A percentile compares a stretch with the other conserved stretches of the same genome.
Evolutionary conservation across 495 filamentous ascomycete species (phyloP).

Genomic region (Astrothelium macrocarpum): DNA sequence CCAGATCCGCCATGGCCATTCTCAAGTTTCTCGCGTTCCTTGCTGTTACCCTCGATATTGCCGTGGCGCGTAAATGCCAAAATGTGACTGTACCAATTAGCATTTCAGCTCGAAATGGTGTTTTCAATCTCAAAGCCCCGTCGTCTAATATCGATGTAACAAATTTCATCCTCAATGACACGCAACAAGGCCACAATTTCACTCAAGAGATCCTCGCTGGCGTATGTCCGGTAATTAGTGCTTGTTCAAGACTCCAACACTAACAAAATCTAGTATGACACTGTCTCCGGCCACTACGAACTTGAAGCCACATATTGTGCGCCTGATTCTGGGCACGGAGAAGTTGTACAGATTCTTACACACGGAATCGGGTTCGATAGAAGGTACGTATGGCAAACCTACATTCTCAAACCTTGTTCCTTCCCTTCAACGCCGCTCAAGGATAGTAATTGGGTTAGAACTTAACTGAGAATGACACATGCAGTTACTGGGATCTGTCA

Average conservation of each 20-base stretch:
- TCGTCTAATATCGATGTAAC: constrained; percentile 34
- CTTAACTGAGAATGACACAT: too few species aligned
- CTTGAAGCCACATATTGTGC: constrained; percentile 42
- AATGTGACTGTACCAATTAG: constrained; percentile 33
- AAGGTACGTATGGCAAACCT: constrained; percentile 23
- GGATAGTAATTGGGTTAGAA: not conserved
- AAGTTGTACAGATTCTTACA: constrained; percentile 46
- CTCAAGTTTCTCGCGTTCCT: not conserved
- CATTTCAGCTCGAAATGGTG: constrained; percentile 30
- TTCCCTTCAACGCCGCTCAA: not conserved
- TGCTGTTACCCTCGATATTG: not conserved
- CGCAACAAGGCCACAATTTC: constrained; percentile 32
- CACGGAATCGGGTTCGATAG: constrained; percentile 56
- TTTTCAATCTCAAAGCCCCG: constrained; percentile 30
- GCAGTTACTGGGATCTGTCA: constrained; percentile 50
- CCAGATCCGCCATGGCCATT: not conserved
- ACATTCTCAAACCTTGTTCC: too few species aligned
- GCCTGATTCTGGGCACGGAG: constrained; percentile 30
- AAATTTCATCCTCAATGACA: constrained; percentile 30
- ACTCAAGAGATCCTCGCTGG: constrained; percentile 26
- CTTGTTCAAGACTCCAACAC: too few species aligned
- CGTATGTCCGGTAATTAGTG: not conserved
- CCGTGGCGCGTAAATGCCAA: constrained; percentile 30
- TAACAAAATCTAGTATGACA: constrained; percentile 22
- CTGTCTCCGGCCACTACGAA: constrained; percentile 36